phyloP scores from a whole-genome alignment of 2,329 filamentous ascomycete species.

The Tolypocladium ovalisporum region DNA sequence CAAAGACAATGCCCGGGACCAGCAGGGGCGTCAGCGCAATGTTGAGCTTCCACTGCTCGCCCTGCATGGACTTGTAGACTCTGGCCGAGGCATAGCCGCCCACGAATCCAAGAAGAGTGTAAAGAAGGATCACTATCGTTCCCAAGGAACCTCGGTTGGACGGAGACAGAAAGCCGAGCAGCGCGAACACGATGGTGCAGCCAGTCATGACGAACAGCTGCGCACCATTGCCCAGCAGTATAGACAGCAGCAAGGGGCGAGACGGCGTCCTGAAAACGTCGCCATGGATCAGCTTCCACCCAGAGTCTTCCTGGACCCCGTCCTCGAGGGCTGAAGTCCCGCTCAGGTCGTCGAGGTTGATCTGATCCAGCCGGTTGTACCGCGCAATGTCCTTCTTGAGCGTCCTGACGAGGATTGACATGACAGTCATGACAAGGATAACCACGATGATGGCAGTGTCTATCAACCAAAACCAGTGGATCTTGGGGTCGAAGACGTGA shows the following conservation, averaged over 20 bases:
- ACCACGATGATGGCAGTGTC: constrained; percentile 93
- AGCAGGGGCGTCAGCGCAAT: constrained; percentile 79
- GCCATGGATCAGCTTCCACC: constrained; percentile 96
- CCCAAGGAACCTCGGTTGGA: constrained; percentile 91
- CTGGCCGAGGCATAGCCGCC: constrained; percentile 84
- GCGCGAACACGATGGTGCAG: constrained; percentile 83
- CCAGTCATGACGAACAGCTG: constrained; percentile 98
- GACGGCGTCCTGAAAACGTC: constrained; percentile 90
- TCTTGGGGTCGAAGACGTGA: constrained; percentile 93
- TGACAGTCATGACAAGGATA: constrained; percentile 82
- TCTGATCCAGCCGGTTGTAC: constrained; percentile 89
- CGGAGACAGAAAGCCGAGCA: constrained; percentile 88
- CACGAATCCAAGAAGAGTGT: constrained; percentile 84
- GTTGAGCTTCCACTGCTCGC: constrained; percentile 89
- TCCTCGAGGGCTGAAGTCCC: constrained; percentile 74
- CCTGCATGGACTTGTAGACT: constrained; percentile 89
- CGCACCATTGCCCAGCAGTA: constrained; percentile 85
- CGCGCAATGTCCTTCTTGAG: constrained; percentile 90
- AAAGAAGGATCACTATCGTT: constrained; percentile 86
- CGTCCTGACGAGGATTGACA: constrained; percentile 80
- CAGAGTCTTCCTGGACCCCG: constrained; percentile 92
- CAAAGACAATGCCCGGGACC: constrained; percentile 78
- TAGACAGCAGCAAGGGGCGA: constrained; percentile 71
- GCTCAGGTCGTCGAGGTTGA: constrained; percentile 80
- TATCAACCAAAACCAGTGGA: constrained; percentile 97